Conservation (phyloP, 78 protist genomes). For the Monosiga brevicollis region DNA sequence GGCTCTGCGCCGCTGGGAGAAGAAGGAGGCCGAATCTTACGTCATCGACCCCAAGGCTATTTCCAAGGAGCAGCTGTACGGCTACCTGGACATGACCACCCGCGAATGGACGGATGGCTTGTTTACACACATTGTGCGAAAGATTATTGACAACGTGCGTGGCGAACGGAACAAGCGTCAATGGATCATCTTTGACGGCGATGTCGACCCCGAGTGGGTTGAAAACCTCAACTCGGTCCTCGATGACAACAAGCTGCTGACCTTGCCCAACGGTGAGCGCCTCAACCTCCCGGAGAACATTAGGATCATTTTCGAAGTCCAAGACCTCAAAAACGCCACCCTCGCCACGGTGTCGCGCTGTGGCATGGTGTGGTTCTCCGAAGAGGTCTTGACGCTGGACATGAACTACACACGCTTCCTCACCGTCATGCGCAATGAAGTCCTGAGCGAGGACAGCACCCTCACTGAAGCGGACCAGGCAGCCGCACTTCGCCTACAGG, state of each 20-base stretch:
- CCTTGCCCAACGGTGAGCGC: conserved; percentile 98
- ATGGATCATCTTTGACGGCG: conserved; percentile 98
- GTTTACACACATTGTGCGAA: conserved; percentile 76
- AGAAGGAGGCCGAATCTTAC: conserved; percentile 35
- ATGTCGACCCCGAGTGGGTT: conserved; percentile 99
- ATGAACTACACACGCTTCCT: conserved; percentile 52
- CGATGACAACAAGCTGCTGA: conserved; percentile 94
- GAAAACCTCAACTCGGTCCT: conserved; percentile 94
- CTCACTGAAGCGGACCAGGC: not conserved
- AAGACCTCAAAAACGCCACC: conserved; percentile 69
- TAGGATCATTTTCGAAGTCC: conserved; percentile 37
- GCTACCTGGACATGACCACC: conserved; percentile 86
- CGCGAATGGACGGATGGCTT: conserved; percentile 98
- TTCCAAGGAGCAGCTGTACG: conserved; percentile 88
- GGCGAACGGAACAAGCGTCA: conserved; percentile 67
- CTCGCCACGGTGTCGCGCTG: conserved; percentile 96
- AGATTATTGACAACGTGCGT: conserved; percentile 71
- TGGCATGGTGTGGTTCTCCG: conserved; percentile 98
- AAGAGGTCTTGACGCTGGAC: conserved; percentile 53
- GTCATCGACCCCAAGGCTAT: conserved; percentile 96
- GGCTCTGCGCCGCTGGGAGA: conserved; percentile 56
- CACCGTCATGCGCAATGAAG: conserved; percentile 9
- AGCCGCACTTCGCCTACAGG: not conserved
- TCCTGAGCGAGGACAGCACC: not conserved
- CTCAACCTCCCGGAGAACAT: conserved; percentile 74